Conservation (phyloP, 2,329 filamentous ascomycete species). For the Nigrospora osmanthi region DNA sequence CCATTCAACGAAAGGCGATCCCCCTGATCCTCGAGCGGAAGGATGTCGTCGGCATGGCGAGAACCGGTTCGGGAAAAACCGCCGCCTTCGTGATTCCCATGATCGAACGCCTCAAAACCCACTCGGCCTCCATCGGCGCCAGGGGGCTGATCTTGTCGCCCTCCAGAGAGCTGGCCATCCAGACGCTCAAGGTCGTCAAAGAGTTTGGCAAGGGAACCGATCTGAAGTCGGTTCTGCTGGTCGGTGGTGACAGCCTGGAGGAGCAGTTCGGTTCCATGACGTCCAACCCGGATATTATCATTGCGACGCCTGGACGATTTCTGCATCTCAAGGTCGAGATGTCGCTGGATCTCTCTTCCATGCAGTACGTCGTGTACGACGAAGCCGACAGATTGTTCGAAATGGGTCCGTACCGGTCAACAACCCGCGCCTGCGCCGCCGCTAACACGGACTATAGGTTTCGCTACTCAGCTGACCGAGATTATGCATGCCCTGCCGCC, state of each 20-base stretch:
- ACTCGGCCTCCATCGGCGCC: constrained; percentile 79
- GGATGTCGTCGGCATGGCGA: constrained; percentile 98
- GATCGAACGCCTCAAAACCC: constrained; percentile 86
- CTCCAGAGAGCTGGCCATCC: constrained; percentile 86
- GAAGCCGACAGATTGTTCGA: constrained; percentile 96
- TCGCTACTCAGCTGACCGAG: constrained; percentile 85
- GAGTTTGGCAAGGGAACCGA: constrained; percentile 88
- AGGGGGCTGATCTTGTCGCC: constrained; percentile 85
- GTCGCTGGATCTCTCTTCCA: constrained; percentile 80
- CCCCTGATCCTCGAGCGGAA: constrained; percentile 81
- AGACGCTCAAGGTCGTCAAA: constrained; percentile 94
- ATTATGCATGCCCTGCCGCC: constrained; percentile 83
- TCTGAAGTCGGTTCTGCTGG: constrained; percentile 79
- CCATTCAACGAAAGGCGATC: constrained; percentile 95
- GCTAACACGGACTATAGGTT: constrained; percentile 25
- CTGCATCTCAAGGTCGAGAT: constrained; percentile 97
- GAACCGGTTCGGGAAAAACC: constrained; percentile 98
- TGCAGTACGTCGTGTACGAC: constrained; percentile 93
- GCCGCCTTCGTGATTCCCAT: constrained; percentile 97
- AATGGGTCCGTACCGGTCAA: constrained; percentile 54
- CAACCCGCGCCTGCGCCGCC: no score
- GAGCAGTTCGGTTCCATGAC: constrained; percentile 93
- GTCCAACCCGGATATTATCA: constrained; percentile 92
- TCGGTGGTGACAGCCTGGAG: constrained; percentile 91
- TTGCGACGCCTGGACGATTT: constrained; percentile 93